Evolutionary conservation across 2,329 filamentous ascomycete genomes (phyloP).

Genomic region (Talaromyces piceae): DNA sequence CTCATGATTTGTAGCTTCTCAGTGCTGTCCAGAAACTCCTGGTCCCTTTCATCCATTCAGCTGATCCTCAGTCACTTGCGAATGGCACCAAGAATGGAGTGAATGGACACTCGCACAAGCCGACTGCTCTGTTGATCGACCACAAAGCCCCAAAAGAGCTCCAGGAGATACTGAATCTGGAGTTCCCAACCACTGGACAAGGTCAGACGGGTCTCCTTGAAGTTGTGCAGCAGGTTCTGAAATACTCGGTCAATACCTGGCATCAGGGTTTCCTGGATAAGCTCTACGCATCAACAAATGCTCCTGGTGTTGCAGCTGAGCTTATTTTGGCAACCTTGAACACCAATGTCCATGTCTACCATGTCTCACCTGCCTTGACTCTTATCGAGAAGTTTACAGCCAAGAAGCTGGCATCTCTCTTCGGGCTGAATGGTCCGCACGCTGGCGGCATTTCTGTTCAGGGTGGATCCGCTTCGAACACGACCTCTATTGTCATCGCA

Average conservation of each 20-base stretch:
- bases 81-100: slow-evolving; percentile 17
- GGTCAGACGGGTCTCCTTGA: slow-evolving; percentile 69
- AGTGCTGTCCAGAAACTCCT: slow-evolving; percentile 37
- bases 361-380: slow-evolving; percentile 82
- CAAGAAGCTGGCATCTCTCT: slow-evolving; percentile 63
- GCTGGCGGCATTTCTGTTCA: slow-evolving; percentile 68
- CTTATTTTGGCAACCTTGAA: slow-evolving; percentile 79
- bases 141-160: slow-evolving; percentile 52
- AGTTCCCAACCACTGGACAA: slow-evolving; percentile 49
- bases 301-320: slow-evolving; percentile 78
- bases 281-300: slow-evolving; percentile 82
- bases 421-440: slow-evolving; percentile 63
- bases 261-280: slow-evolving; percentile 96
- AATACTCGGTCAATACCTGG: slow-evolving; percentile 96
- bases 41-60: slow-evolving; percentile 38
- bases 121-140: slow-evolving; percentile 57
- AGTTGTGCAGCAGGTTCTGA: slow-evolving; percentile 62
- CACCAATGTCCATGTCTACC: slow-evolving; percentile 90
- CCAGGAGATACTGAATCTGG: slow-evolving; percentile 45
- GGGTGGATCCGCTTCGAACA: slow-evolving; percentile 78
- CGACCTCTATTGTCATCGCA: slow-evolving; percentile 76
- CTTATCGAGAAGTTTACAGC: slow-evolving; percentile 81
- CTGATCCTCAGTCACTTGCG: slow-evolving; percentile 23
- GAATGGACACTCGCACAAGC: slow-evolving; percentile 55
- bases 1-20: slow-evolving; percentile 23